Conservation (phyloP, 768 basidiomycete genomes). For the Boletus fagicola region DNA sequence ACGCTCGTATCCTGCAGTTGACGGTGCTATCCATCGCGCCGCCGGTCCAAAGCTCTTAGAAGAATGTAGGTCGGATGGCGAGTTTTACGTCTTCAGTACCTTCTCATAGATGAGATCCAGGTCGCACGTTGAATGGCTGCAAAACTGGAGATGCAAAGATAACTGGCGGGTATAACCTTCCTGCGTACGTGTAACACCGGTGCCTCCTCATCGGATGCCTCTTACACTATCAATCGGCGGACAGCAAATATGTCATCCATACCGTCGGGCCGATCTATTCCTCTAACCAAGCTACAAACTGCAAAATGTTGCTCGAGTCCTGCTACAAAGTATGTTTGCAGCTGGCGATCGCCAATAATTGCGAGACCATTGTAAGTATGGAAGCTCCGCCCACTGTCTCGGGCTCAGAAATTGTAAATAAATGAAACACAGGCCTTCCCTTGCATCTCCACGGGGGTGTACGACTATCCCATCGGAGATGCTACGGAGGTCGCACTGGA, state of each 20-base stretch:
- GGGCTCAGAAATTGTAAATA: neutral
- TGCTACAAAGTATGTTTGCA: slow-evolving; percentile 67
- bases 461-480: slow-evolving; percentile 71
- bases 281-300: slow-evolving; percentile 36
- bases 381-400: neutral
- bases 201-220: neutral
- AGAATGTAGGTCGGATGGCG: slow-evolving; percentile 55
- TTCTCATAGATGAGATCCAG: slow-evolving; percentile 49
- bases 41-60: slow-evolving; percentile 63
- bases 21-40: slow-evolving; percentile 78
- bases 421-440: slow-evolving; percentile 62
- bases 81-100: neutral
- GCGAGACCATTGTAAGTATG: slow-evolving; percentile 59
- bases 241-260: slow-evolving; percentile 72
- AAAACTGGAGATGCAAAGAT: slow-evolving; percentile 75
- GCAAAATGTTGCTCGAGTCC: slow-evolving; percentile 56
- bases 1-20: slow-evolving; percentile 45
- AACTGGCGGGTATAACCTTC: slow-evolving; percentile 72
- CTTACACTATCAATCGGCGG: neutral
- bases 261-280: slow-evolving; percentile 74
- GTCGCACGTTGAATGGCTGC: slow-evolving; percentile 63
- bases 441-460: slow-evolving; percentile 76
- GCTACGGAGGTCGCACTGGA: slow-evolving; percentile 71
- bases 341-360: slow-evolving; percentile 55
- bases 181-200: slow-evolving; percentile 54